Evolutionary conservation across 2,329 filamentous ascomycete species (phyloP), one percentile per base, ranked within the genome.

Genomic region (Colletotrichum orbiculare): DNA sequence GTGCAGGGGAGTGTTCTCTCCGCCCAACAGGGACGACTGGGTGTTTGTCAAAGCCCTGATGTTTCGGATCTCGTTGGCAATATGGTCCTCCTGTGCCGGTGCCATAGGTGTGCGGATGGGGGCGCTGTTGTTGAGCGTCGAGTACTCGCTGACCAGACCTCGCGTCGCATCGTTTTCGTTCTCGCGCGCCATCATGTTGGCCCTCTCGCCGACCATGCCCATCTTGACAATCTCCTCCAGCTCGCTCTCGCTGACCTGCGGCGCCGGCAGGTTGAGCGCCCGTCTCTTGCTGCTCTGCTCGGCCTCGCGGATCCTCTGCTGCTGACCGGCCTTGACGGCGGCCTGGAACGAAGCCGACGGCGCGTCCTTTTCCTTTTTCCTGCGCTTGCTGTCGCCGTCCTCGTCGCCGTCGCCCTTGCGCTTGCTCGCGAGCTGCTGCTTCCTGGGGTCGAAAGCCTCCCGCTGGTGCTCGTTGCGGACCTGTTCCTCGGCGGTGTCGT

Each of bases 151-250:
- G 63, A 98, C 87, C 49, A 99, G 83, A 5, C 94, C 94, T 69
- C 91, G 88, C 0, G 94, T 97, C 56, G 92, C 89, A 73, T 93
- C 89, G 69, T 94, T 96, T 65, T 97, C 93, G 75, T 92, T 91
- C 57, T 89, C 88, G 48, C 87, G 87, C 5, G 92, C 93, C 75
- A 92, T 83, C 68, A 85, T 82, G 72, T 89, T 94, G 47, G 96
- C 96, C 55, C 91, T 89, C 73, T 97, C 94, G 42, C 95, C 96
- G 66, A 94, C 88, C 86, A 97, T 92, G 48, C 96, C 95, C 94
- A 98, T 97, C 82, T 99, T 99, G 69, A 99, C 93, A 73, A 99
- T 98, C 70, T 97, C 94, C 74, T 99, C 96, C 64, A 99, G 83
- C 78, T 99, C 96, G 47, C 89, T 86, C 73, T 99, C 96, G 76